Conservation (phyloP, 2,329 filamentous ascomycete genomes). For the Colletotrichum trifolii region DNA sequence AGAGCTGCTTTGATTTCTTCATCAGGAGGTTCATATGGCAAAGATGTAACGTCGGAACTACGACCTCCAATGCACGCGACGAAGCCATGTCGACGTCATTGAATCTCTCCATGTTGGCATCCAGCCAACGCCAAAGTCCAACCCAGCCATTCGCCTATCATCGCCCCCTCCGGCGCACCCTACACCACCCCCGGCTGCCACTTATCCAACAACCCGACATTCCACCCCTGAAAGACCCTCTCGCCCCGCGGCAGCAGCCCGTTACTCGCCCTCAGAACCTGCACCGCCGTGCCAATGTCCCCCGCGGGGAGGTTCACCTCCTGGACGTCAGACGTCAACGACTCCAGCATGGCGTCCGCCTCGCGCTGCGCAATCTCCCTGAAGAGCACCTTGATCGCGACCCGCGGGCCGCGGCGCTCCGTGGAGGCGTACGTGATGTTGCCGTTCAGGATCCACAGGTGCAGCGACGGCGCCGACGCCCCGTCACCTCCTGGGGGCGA, state of each 20-base stretch:
- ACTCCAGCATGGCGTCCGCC: constrained; percentile 61
- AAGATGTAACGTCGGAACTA: no score
- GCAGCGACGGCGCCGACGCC: constrained; percentile 42
- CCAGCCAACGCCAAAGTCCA: no score
- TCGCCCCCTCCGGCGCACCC: no score
- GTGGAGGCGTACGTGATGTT: constrained; percentile 64
- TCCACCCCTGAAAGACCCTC: constrained; percentile 72
- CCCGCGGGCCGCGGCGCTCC: constrained; percentile 40
- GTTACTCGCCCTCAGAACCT: constrained; percentile 60
- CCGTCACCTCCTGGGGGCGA: not conserved
- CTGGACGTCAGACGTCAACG: constrained; percentile 66
- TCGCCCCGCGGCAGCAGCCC: constrained; percentile 65
- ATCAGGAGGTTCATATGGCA: no score
- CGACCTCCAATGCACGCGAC: no score
- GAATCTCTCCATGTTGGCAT: no score
- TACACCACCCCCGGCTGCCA: constrained; percentile 49
- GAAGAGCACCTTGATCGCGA: constrained; percentile 66
- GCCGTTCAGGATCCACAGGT: constrained; percentile 68
- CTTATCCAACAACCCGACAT: constrained; percentile 70
- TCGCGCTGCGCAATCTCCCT: constrained; percentile 54
- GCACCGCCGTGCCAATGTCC: constrained; percentile 58
- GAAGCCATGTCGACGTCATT: no score
- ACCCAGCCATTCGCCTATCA: no score
- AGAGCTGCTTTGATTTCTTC: no score
- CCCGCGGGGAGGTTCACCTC: constrained; percentile 65